Conservation (phyloP, 2,329 filamentous ascomycete species). For the Diaporthe sp. region DNA sequence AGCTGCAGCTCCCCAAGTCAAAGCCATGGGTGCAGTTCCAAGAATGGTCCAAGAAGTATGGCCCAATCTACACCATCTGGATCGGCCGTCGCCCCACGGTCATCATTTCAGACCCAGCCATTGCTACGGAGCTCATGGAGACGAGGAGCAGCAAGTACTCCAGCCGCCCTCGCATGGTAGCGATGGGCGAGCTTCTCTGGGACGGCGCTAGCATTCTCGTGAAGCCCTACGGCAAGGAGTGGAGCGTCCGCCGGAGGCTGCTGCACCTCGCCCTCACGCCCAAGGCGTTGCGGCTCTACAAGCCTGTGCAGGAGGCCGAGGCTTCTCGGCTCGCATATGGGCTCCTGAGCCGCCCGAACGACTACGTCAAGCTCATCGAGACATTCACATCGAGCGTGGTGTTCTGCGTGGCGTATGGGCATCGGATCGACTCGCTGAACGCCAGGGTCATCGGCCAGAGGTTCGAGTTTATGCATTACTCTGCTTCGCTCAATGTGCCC, state of each 20-base stretch:
- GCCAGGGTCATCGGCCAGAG: slow-evolving; percentile 61
- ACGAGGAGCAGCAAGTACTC: slow-evolving; percentile 56
- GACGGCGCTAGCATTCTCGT: slow-evolving; percentile 60
- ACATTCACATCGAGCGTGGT: slow-evolving; percentile 63
- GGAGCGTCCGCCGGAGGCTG: slow-evolving; percentile 58
- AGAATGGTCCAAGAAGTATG: slow-evolving; percentile 58
- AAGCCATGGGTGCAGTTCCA: slow-evolving; percentile 56
- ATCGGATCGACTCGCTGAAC: slow-evolving; percentile 61
- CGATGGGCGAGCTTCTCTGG: slow-evolving; percentile 48
- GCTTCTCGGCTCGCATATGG: slow-evolving; percentile 59
- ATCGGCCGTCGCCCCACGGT: slow-evolving; percentile 60
- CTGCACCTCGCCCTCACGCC: slow-evolving; percentile 60
- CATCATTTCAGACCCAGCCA: slow-evolving; percentile 58
- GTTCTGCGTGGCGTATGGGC: slow-evolving; percentile 65
- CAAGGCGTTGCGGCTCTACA: slow-evolving; percentile 58
- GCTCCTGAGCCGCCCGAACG: slow-evolving; percentile 54
- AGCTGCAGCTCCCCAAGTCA: slow-evolving; percentile 46
- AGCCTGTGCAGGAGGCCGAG: slow-evolving; percentile 63
- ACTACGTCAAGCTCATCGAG: slow-evolving; percentile 61
- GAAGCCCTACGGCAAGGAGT: slow-evolving; percentile 62
- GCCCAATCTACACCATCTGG: slow-evolving; percentile 63
- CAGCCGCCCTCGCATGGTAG: slow-evolving; percentile 44
- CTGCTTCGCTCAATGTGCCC: slow-evolving; percentile 61
- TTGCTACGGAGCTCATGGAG: slow-evolving; percentile 60
- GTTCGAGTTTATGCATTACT: slow-evolving; percentile 63